Evolutionary conservation across 1,284 basidiomycete genomes (phyloP).

Genomic region (Peniophora sp.): DNA sequence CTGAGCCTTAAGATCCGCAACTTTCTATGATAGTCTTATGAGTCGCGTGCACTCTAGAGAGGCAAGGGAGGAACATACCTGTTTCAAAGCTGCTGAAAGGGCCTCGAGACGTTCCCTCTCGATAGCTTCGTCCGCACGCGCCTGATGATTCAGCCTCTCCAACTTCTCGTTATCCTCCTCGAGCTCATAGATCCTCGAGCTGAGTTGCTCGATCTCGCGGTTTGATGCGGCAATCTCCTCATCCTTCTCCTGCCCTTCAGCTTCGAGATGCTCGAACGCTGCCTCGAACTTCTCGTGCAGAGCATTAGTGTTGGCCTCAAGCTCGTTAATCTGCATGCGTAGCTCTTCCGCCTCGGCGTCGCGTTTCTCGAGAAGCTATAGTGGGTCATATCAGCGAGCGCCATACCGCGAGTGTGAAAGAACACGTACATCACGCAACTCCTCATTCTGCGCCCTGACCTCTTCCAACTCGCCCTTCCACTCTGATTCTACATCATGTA

Average conservation of each 20-base stretch:
- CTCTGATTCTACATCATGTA: conserved; percentile 64
- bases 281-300: conserved; percentile 68
- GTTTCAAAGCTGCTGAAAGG: conserved; percentile 68
- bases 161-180: conserved; percentile 49
- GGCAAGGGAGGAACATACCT: conserved; percentile 36
- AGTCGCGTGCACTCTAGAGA: conserved; percentile 1
- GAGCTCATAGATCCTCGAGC: conserved; percentile 53
- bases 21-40: conserved; percentile 44
- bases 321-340: conserved; percentile 61
- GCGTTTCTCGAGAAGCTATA: conserved; percentile 62
- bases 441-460: conserved; percentile 59
- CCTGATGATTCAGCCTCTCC: conserved; percentile 39
- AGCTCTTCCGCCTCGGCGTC: conserved; percentile 70
- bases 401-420: too few relatives aligned
- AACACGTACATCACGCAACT: conserved; percentile 61
- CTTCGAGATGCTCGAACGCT: conserved; percentile 64
- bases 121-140: conserved; percentile 59
- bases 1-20: conserved; percentile 48
- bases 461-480: conserved; percentile 77
- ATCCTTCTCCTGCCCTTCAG: conserved; percentile 64
- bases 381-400: too few relatives aligned
- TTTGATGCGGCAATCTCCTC: conserved; percentile 61
- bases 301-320: conserved; percentile 63
- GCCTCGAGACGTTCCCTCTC: conserved; percentile 70
- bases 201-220: conserved; percentile 66